Evolutionary conservation across 31 red algal species (phyloP), one percentile per base, ranked within the genome.

Genomic region (Endocladia muricata): DNA sequence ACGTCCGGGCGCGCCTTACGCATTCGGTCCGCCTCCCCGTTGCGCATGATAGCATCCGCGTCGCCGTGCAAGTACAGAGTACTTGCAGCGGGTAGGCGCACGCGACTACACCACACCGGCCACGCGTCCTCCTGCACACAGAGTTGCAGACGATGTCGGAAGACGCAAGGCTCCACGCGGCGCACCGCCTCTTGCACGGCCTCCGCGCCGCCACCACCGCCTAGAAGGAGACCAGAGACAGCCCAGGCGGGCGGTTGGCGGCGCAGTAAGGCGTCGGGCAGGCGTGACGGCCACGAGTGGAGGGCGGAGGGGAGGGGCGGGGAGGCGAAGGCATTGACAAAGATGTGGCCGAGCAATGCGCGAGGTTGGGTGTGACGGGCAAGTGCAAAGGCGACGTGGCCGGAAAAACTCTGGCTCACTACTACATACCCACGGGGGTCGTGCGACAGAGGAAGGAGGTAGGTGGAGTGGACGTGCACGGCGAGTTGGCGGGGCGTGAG

Each of bases 341-440:
- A 74, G 25, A 84, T 69, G 37, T 74, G 68, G 2, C 80, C 80
- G 3, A 23, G 47, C 1, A 73, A 34, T 28, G 21, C 3, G 28
- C 68, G 40, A 11, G 55, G 68, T 37, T 58, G 37, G 3, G 38
- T 40, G 34, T 22, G 64, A 26, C 33, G 44, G 41, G 68, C 80
- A 19, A 74, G 55, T 21, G 54, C 55, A n/a, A 84, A 31, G 11
- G 51, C 80, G 1, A 84, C 80, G 57, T 84, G 80, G 4, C 80
- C 80, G 2, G 80, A 84, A 60, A 84, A 84, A 1, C 52, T 62
- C 37, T 84, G 80, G 39, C 44, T 74, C 22, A 84, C 80, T 38
- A 84, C 29, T 2, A 84, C 43, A 55, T 74, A 84, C 4, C 80
- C 68, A 56, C 80, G 67, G 33, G 40, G 37, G 52, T 84, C 80